Base-by-base conservation (phyloP, 768 basidiomycete genomes). In the Crucibulum laeve region DNA sequence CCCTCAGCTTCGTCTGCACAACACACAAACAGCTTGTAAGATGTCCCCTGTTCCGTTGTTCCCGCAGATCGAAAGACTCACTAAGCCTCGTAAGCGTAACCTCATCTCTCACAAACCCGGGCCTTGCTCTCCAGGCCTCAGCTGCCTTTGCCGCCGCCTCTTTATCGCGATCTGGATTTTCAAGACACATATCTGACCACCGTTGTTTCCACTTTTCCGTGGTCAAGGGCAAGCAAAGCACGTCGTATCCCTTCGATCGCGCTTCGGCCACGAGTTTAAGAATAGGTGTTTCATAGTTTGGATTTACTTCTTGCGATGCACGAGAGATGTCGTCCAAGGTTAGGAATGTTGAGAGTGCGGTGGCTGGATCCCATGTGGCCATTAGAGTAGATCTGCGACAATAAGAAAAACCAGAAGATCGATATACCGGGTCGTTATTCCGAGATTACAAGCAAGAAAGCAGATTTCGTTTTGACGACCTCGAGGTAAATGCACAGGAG, bases 61-160 rank as follows among this genome's bases (percentile, higher is more conserved):
- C 17, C 37, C n/a, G 10, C 23, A 26, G n/a, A 8, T 17, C 26
- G 13, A 18, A 36, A 25, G 18, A 69, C 84, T 53, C 55, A 88
- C 88, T 93, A n/a, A 95, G 72, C 50, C 87, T 71, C 13, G 90
- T 90, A 43, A 96, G 78, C 42, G 88, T 95, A 43, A 97, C 84
- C 65, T 99, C 96, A 45, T 87, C 87, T 28, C 74, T 66, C 55
- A 76, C 59, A 61, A 97, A 94, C 28, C 72, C 80, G 22, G 91
- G 92, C 17, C 79, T 78, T 42, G 79, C 74, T 56, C 96, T 77
- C 96, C 96, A 99, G 13, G 68, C 66, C 64, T 99, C 96, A 1
- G 92, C 91, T 25, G 69, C 73, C 56, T 68, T 71, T 55, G 85
- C 82, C 7, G 75, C 71, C 25, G 56, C 66, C 67, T 58, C 55